Conservation (phyloP, 768 basidiomycete species). For the Amylocystis lapponica region DNA sequence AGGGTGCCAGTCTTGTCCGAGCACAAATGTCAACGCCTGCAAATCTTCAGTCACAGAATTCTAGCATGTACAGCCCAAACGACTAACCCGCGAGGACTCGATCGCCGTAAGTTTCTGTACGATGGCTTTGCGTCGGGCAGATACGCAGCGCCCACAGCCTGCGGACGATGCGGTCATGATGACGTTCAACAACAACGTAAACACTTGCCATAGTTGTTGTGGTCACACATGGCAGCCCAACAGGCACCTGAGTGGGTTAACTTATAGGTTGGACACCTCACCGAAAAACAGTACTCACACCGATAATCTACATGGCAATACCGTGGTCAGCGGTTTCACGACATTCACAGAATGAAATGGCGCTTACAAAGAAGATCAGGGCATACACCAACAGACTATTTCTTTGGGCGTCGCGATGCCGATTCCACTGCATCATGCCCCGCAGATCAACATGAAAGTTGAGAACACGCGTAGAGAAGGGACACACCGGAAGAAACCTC, state of each 20-base stretch:
- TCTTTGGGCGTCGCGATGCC: slow-evolving; percentile 33
- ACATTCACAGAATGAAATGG: too few species aligned
- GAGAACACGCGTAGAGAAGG: not conserved
- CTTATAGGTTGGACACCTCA: too few species aligned
- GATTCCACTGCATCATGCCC: slow-evolving; percentile 10
- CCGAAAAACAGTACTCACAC: too few species aligned
- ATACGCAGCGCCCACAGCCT: slow-evolving; percentile 37
- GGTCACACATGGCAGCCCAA: slow-evolving; percentile 43
- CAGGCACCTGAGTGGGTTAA: too few species aligned
- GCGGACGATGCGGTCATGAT: too few species aligned
- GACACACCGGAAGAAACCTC: slow-evolving; percentile 31
- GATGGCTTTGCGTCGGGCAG: slow-evolving; percentile 38
- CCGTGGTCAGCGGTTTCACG: too few species aligned
- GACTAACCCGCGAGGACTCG: slow-evolving; percentile 38
- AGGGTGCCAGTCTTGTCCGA: slow-evolving; percentile 41
- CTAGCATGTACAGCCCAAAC: not conserved
- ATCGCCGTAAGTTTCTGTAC: slow-evolving; percentile 46
- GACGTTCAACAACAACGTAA: not conserved
- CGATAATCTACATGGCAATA: too few species aligned
- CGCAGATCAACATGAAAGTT: not conserved
- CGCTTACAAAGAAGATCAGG: slow-evolving; percentile 31
- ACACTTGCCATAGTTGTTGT: slow-evolving; percentile 29
- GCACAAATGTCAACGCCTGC: slow-evolving; percentile 36
- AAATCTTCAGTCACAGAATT: not conserved
- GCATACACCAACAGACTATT: slow-evolving; percentile 42